These are phyloP conservation scores for Trichophyton equinum DNA, from an alignment of 2,329 filamentous ascomycete species.

Conservation along the genomic window DNA sequence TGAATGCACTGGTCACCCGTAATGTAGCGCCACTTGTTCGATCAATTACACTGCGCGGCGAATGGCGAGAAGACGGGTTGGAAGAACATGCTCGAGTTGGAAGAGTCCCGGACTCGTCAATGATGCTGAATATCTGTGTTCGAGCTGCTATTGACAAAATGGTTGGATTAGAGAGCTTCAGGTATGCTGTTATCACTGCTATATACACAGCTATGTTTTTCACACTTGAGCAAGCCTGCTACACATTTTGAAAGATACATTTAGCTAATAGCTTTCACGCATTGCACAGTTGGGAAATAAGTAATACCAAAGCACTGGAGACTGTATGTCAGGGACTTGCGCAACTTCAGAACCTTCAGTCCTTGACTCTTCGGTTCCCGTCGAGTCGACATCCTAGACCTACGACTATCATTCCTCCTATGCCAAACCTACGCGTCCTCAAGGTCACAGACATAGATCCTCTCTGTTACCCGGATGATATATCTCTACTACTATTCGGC, in stretches of 20 bases:
- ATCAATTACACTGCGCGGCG: conserved; percentile 41
- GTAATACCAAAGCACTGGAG: conserved; percentile 45
- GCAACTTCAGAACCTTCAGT: conserved; percentile 37
- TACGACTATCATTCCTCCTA: conserved; percentile 42
- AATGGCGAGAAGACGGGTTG: conserved; percentile 45
- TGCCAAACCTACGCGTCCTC: conserved; percentile 43
- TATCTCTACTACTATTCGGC: conserved; percentile 43
- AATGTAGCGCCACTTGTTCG: conserved; percentile 42
- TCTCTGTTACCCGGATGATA: conserved; percentile 51
- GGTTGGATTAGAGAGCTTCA: conserved; percentile 42
- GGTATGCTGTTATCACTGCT: conserved; percentile 23
- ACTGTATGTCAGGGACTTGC: conserved; percentile 47
- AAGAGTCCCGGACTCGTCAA: conserved; percentile 49
- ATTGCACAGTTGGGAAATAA: conserved; percentile 43
- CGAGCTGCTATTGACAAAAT: conserved; percentile 49
- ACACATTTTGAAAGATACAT: background rate
- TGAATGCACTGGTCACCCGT: conserved; percentile 49
- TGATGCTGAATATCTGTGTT: conserved; percentile 50
- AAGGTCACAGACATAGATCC: conserved; percentile 50
- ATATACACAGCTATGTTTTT: background rate
- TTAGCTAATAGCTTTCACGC: background rate
- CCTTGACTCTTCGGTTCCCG: conserved; percentile 45
- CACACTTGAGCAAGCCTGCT: too few species aligned
- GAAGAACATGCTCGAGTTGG: conserved; percentile 47
- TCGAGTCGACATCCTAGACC: conserved; percentile 45